Base-by-base conservation (phyloP, 1,139 yeast species). In the Magnusiomyces fungicola region DNA sequence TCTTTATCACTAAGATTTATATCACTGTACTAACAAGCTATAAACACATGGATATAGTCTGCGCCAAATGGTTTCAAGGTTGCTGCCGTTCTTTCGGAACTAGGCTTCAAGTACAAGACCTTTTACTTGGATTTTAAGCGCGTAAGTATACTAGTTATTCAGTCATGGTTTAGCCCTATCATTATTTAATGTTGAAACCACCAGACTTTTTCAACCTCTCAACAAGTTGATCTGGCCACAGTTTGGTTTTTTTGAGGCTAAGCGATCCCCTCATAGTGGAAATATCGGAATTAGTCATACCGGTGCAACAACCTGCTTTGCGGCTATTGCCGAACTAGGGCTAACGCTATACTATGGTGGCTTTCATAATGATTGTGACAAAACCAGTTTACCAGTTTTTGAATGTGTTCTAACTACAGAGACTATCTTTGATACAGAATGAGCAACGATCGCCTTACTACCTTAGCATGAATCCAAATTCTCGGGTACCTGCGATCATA, bases 31-130 rank as follows among this genome's bases (percentile, higher is more conserved):
- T 32, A 5, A n/a, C 10, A 23, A 21, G 19, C 19, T 19, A 21
- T 4, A 24, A 24, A 32, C 29, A 5, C n/a, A n/a, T n/a, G n/a
- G n/a, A n/a, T n/a, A 9, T 23, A 48, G 61, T 84, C 95, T 9
- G 97, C 97, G 1, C 97, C 97, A 27, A 90, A 90, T 67, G 97
- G 97, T 7, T 92, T 89, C 75, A 90, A 90, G 67, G 96, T 92
- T 21, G 96, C 97, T 21, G 89, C 89, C 47, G 84, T 89, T 41
- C 73, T 92, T 53, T 80, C 90, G 48, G 97, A 90, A 66, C 75
- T 92, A 56, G 84, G 85, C 52, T 76, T 85, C 59, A 79, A 79
- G 39, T 90, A 84, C 69, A 81, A 81, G 60, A 89, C 97, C 6
- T 81, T 90, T 54, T 84, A 88, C 61, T 73, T 92, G 53, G 97